phyloP scores from a whole-genome alignment of 2,329 filamentous ascomycete species.

The Sporothrix pallida region DNA sequence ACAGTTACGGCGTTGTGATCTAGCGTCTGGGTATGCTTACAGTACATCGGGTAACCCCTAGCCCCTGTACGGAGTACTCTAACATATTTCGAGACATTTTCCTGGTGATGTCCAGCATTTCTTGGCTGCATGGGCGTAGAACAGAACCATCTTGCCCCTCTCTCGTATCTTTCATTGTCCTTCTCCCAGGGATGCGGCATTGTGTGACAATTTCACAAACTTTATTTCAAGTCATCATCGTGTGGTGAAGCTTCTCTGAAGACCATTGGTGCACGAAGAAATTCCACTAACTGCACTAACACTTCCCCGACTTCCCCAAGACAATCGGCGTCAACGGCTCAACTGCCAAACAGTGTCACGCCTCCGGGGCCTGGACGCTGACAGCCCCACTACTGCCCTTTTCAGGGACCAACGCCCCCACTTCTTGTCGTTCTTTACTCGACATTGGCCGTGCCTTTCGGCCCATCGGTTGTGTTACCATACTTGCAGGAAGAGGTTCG shows the following conservation, averaged over 20 bases:
- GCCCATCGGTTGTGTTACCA: conserved; percentile 28
- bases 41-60: no score
- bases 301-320: not conserved
- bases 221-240: no score
- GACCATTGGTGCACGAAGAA: not conserved
- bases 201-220: no score
- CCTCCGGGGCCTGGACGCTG: not conserved
- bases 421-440: not conserved
- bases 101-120: no score
- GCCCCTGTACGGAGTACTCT: no score
- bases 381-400: not conserved
- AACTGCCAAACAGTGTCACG: not conserved
- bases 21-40: no score
- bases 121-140: no score
- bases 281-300: not conserved
- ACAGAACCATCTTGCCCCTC: not conserved
- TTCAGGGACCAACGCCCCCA: not conserved
- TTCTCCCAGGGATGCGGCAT: not conserved
- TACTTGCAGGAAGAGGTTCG: not conserved
- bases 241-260: not conserved
- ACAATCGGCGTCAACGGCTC: no score
- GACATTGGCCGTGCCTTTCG: conserved; percentile 9
- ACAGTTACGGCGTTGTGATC: no score
- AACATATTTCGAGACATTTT: no score
- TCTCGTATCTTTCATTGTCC: not conserved